Conservation (phyloP, 2,329 filamentous ascomycete species). For the Pyricularia sp. region DNA sequence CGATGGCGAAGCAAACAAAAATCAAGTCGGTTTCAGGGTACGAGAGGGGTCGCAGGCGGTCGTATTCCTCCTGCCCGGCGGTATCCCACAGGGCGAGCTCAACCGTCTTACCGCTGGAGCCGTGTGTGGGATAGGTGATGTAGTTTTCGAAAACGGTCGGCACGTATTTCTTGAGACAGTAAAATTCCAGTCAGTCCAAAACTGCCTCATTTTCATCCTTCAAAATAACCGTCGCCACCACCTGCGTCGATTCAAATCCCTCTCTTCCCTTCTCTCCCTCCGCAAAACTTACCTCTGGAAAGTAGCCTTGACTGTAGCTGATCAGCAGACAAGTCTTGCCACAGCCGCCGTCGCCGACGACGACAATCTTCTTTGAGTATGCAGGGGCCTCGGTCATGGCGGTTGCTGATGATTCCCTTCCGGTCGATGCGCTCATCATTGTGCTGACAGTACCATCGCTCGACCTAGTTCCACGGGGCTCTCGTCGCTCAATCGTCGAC, state of each 20-base stretch:
- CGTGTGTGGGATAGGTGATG: slow-evolving; percentile 92
- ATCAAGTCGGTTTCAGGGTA: slow-evolving; percentile 97
- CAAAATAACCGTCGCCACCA: not conserved
- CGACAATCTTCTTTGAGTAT: slow-evolving; percentile 98
- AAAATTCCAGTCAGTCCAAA: not conserved
- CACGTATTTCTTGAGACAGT: slow-evolving; percentile 77
- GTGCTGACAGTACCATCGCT: slow-evolving; percentile 91
- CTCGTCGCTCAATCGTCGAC: slow-evolving; percentile 28
- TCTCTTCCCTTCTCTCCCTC: slow-evolving; percentile 14
- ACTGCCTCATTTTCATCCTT: not conserved
- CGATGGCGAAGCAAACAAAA: slow-evolving; percentile 98
- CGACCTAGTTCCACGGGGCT: slow-evolving; percentile 50
- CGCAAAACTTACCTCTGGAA: slow-evolving; percentile 73
- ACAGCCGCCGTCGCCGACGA: slow-evolving; percentile 95
- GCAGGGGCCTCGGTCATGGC: slow-evolving; percentile 76
- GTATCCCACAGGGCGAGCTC: slow-evolving; percentile 98
- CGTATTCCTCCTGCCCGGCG: slow-evolving; percentile 96
- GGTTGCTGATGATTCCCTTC: slow-evolving; percentile 69
- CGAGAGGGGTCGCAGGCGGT: slow-evolving; percentile 86
- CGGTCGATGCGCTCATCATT: slow-evolving; percentile 65
- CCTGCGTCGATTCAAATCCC: not conserved
- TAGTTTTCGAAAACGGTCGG: slow-evolving; percentile 99
- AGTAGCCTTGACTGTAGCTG: slow-evolving; percentile 97
- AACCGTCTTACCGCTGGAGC: slow-evolving; percentile 81
- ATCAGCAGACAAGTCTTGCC: slow-evolving; percentile 98